A percentile compares a stretch with the other conserved stretches of the same genome.
These are phyloP conservation scores for Thraustotheca clavata DNA, from an alignment of 352 stramenopile genomes.

Conservation along the genomic window DNA sequence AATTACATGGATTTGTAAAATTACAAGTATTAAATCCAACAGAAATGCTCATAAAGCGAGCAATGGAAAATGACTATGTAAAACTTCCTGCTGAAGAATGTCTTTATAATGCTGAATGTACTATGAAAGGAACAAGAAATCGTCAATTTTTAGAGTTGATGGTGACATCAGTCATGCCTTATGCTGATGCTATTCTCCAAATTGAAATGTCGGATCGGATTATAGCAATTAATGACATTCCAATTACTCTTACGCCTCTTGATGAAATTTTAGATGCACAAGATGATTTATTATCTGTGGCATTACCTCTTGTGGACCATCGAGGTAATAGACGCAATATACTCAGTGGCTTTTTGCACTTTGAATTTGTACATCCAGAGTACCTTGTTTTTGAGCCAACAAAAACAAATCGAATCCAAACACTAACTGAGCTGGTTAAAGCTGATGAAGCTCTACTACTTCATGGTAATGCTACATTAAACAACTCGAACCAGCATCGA, in stretches of 20 bases:
- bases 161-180: background rate
- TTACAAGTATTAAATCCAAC: background rate
- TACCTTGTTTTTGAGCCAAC: conserved; percentile 4
- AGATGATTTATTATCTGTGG: background rate
- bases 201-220: background rate
- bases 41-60: background rate
- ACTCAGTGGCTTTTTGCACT: background rate
- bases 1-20: conserved; percentile 2
- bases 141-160: background rate
- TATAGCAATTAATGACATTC: background rate
- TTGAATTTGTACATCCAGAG: background rate
- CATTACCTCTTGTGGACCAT: conserved; percentile 2
- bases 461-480: too few species aligned
- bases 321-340: background rate
- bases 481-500: background rate
- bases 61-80: background rate
- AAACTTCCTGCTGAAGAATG: background rate
- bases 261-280: conserved; percentile 1
- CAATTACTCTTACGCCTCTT: background rate
- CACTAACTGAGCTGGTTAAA: background rate
- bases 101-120: background rate
- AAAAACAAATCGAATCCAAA: background rate
- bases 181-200: background rate
- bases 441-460: background rate
- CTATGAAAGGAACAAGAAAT: background rate